Conservation (phyloP, 164 flowering plant species). For the Stephania cephalantha region DNA sequence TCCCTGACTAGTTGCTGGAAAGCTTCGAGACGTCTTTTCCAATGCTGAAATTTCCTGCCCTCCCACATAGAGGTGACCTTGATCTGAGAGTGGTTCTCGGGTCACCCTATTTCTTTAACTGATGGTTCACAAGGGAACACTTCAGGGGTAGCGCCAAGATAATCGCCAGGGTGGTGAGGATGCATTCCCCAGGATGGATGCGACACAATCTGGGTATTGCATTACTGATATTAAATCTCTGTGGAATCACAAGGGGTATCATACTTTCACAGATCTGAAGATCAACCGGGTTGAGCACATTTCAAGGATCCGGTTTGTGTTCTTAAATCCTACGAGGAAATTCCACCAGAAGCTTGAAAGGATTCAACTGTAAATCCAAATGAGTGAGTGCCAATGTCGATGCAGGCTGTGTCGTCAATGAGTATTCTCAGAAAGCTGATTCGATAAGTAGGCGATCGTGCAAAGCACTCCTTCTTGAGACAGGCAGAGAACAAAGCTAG, state of each 20-base stretch:
- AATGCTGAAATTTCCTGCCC: conserved; percentile 53
- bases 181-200: not conserved
- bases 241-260: not conserved
- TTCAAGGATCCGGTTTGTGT: no score
- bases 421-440: not conserved
- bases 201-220: not conserved
- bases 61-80: conserved; percentile 81
- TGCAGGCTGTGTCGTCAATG: not conserved
- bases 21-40: conserved; percentile 76
- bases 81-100: conserved; percentile 59
- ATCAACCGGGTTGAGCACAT: no score
- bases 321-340: no score
- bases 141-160: not conserved
- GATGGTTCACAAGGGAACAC: conserved; percentile 12
- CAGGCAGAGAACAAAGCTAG: not conserved
- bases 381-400: not conserved
- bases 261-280: no score
- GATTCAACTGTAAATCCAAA: not conserved
- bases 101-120: conserved; percentile 88
- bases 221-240: not conserved
- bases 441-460: not conserved
- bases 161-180: not conserved
- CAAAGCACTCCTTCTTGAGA: not conserved
- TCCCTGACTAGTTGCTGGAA: conserved; percentile 57
- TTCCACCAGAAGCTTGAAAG: not conserved